Evolutionary conservation across 1,284 basidiomycete genomes (phyloP).

Genomic region (Ceratobasidium sp.): DNA sequence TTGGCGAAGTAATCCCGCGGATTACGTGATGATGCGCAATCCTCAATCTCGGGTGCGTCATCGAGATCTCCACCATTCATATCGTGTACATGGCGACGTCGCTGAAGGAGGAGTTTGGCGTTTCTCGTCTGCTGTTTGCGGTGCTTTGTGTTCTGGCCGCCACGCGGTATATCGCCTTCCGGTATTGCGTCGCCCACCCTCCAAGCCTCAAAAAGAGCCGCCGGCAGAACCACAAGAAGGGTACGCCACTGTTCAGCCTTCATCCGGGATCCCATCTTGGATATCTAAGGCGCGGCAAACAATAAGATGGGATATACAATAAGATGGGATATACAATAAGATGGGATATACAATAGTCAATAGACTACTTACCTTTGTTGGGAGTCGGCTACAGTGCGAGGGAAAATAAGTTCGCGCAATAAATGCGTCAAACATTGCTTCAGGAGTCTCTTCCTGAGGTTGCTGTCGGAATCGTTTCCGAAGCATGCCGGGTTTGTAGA

Average conservation of each 20-base stretch:
- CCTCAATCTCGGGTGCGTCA: background rate
- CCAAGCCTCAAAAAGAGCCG: constrained; percentile 9
- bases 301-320: too few species aligned
- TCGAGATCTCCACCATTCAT: background rate
- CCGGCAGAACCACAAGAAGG: background rate
- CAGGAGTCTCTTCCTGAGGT: background rate
- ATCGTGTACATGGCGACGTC: background rate
- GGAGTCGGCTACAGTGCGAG: background rate
- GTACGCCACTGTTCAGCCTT: constrained; percentile 17
- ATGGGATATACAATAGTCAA: too few species aligned
- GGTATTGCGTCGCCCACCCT: background rate
- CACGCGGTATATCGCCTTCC: background rate
- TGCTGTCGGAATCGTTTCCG: background rate
- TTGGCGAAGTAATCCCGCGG: background rate
- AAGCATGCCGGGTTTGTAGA: background rate
- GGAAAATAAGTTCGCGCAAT: constrained; percentile 15
- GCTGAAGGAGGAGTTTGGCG: background rate
- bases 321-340: too few species aligned
- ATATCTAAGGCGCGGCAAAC: too few species aligned
- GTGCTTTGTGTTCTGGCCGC: background rate
- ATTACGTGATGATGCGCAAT: constrained; percentile 13
- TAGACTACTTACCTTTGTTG: background rate
- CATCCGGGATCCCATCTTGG: background rate
- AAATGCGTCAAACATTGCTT: background rate
- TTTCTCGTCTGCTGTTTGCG: background rate